These are phyloP conservation scores for Bassia scoparia DNA, from an alignment of 148 eudicot genomes.

Conservation along the genomic window DNA sequence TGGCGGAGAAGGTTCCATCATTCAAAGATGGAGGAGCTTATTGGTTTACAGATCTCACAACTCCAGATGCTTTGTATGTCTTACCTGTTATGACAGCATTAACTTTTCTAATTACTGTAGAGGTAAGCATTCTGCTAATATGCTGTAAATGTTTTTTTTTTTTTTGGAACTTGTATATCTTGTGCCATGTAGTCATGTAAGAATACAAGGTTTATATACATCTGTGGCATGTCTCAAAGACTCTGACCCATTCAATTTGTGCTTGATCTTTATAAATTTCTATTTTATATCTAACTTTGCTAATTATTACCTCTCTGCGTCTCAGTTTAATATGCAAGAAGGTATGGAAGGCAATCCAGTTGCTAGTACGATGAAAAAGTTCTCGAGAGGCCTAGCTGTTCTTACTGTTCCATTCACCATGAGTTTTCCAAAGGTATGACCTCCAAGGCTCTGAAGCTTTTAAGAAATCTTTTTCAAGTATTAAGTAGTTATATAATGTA, in stretches of 20 bases:
- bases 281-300: background rate
- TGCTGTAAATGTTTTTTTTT: background rate
- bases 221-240: background rate
- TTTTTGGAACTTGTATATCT: constrained; percentile 6
- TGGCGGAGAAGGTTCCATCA: constrained; percentile 95
- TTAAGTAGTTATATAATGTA: background rate
- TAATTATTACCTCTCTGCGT: constrained; percentile 18
- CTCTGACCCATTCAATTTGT: background rate
- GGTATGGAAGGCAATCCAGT: constrained; percentile 94
- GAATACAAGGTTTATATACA: background rate
- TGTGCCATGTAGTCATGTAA: background rate
- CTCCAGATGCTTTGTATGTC: constrained; percentile 69
- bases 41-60: constrained; percentile 89
- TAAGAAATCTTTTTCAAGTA: background rate
- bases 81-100: constrained; percentile 75
- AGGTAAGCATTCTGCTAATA: constrained; percentile 43
- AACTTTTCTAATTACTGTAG: constrained; percentile 74
- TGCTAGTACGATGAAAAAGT: constrained; percentile 80
- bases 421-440: constrained; percentile 71
- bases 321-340: constrained; percentile 84
- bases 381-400: constrained; percentile 75
- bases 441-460: background rate
- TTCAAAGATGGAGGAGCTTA: constrained; percentile 77
- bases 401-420: constrained; percentile 75
- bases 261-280: background rate